Conservation (phyloP, 1,139 yeast species). For the Hansenula lynferdii region DNA sequence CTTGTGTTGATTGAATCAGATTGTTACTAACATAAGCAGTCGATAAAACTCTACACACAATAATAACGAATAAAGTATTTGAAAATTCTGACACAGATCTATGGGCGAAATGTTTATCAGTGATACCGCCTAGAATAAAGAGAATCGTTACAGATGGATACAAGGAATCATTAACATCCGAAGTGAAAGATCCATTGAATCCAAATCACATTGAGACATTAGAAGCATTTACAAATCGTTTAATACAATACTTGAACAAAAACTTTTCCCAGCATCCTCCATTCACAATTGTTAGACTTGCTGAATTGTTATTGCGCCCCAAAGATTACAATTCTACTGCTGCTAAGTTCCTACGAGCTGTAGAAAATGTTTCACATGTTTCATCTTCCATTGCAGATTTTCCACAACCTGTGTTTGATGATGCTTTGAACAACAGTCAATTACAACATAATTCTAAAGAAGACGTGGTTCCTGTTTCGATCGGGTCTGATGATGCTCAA, state of each 20-base stretch:
- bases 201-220: constrained; percentile 13
- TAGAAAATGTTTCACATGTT: constrained; percentile 30
- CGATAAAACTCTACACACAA: constrained; percentile 6
- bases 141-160: constrained; percentile 6
- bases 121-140: constrained; percentile 5
- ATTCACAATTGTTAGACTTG: constrained; percentile 50
- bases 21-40: background rate
- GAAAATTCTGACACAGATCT: background rate
- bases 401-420: background rate
- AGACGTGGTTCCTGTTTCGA: constrained; percentile 2
- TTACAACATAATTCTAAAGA: background rate
- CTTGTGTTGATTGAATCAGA: no score
- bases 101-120: constrained; percentile 5
- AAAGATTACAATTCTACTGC: constrained; percentile 30
- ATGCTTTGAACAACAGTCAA: background rate
- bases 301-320: constrained; percentile 47
- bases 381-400: constrained; percentile 28
- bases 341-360: constrained; percentile 33
- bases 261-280: constrained; percentile 43
- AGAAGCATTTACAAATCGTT: constrained; percentile 16
- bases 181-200: constrained; percentile 9
- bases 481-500: constrained; percentile 19
- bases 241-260: constrained; percentile 22
- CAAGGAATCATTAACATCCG: background rate
- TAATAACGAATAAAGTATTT: constrained; percentile 5